A percentile compares a stretch with the other conserved stretches of the same genome.
Evolutionary conservation across 306 rosid genomes (phyloP).

Genomic region (Luffa aegyptiaca): DNA sequence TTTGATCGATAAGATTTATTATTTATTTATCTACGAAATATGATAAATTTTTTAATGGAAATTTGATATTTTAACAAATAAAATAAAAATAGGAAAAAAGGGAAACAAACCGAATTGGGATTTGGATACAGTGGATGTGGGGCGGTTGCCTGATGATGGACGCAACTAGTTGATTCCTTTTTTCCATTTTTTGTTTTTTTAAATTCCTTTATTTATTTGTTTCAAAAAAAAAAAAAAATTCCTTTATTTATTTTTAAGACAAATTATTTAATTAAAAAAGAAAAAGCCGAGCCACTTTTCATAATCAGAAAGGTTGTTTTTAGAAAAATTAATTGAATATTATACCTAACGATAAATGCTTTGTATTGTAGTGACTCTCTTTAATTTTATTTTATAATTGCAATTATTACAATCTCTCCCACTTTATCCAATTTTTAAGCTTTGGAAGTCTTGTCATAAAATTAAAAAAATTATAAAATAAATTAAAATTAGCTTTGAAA

Average conservation of each 20-base stretch:
- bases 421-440: conserved; percentile 32
- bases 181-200: not conserved
- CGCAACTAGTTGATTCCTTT: conserved; percentile 4
- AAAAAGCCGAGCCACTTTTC: conserved; percentile 27
- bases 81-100: not conserved
- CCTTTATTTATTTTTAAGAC: not conserved
- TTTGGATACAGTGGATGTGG: not conserved
- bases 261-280: not conserved
- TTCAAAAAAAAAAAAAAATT: too few species aligned
- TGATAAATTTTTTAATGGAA: not conserved
- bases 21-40: not conserved
- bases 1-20: not conserved
- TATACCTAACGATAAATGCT: conserved; percentile 27
- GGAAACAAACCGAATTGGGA: not conserved
- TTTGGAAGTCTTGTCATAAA: not conserved
- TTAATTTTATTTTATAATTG: conserved; percentile 26
- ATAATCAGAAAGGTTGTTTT: conserved; percentile 11
- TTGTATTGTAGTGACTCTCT: conserved; percentile 16
- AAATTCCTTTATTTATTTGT: not conserved
- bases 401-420: conserved; percentile 13
- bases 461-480: too few species aligned
- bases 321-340: conserved; percentile 17
- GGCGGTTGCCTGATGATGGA: conserved; percentile 17
- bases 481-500: not conserved
- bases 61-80: not conserved